A percentile compares a stretch with the other conserved stretches of the same genome.
Conservation (phyloP, 2,329 filamentous ascomycete genomes). For the Apiospora arundinis region DNA sequence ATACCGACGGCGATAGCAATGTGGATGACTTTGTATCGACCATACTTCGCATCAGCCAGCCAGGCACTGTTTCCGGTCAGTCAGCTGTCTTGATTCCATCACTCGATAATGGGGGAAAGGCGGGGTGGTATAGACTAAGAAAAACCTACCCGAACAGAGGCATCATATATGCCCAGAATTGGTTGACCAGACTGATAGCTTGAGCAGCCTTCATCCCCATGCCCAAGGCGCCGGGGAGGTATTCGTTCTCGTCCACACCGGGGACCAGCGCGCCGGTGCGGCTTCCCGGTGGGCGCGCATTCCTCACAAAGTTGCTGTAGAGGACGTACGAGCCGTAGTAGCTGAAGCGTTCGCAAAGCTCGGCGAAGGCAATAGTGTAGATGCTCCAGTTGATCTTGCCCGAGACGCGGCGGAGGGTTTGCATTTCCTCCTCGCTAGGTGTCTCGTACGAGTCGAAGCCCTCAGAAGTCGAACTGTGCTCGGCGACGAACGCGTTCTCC, state of each 20-base stretch:
- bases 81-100: neutral
- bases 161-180: slow-evolving; percentile 68
- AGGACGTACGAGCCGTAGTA: slow-evolving; percentile 77
- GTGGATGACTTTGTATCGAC: slow-evolving; percentile 76
- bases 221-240: slow-evolving; percentile 58
- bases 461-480: slow-evolving; percentile 27
- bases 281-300: slow-evolving; percentile 59
- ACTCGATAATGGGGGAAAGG: neutral
- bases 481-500: neutral
- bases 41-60: slow-evolving; percentile 73
- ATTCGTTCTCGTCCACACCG: neutral
- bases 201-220: slow-evolving; percentile 63
- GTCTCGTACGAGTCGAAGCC: slow-evolving; percentile 38
- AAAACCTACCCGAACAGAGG: slow-evolving; percentile 58
- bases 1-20: slow-evolving; percentile 70
- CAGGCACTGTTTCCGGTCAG: slow-evolving; percentile 48
- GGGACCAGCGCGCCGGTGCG: slow-evolving; percentile 55
- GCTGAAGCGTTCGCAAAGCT: slow-evolving; percentile 78
- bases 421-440: slow-evolving; percentile 68
- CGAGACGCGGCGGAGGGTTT: slow-evolving; percentile 67
- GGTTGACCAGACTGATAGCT: slow-evolving; percentile 59
- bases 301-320: slow-evolving; percentile 63
- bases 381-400: slow-evolving; percentile 69
- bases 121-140: slow-evolving; percentile 29
- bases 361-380: slow-evolving; percentile 75